Evolutionary conservation across 305 asterid species (phyloP).

Genomic region (Fraxinus albicans): DNA sequence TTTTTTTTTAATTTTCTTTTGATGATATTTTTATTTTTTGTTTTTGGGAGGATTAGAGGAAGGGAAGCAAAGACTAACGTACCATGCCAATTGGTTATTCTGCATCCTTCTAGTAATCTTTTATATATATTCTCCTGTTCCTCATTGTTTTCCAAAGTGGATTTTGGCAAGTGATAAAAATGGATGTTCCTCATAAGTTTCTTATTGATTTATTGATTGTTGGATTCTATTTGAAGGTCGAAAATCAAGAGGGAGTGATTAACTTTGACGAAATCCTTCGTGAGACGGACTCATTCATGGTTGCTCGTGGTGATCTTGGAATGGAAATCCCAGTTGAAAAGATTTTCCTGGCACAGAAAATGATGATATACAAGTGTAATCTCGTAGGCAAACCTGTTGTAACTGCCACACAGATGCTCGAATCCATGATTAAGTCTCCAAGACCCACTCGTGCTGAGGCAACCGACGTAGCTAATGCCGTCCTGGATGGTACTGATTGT

Average conservation of each 20-base stretch:
- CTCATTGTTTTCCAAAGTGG: neutral
- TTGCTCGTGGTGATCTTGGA: slow-evolving; percentile 70
- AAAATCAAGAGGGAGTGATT: slow-evolving; percentile 65
- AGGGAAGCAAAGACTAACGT: neutral
- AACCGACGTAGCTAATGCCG: slow-evolving; percentile 68
- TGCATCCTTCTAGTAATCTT: neutral
- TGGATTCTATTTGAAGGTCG: slow-evolving; percentile 40
- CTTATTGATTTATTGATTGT: neutral
- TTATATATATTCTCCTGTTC: neutral
- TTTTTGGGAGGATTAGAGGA: neutral
- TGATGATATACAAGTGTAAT: slow-evolving; percentile 75
- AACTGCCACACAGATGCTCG: slow-evolving; percentile 71
- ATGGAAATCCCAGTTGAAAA: slow-evolving; percentile 72
- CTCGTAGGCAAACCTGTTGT: slow-evolving; percentile 66
- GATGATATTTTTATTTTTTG: neutral
- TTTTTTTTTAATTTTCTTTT: neutral
- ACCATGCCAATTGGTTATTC: neutral
- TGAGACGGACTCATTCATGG: slow-evolving; percentile 66
- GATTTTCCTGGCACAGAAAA: slow-evolving; percentile 62
- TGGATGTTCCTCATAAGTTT: neutral
- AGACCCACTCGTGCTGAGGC: slow-evolving; percentile 79
- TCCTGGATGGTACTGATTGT: slow-evolving; percentile 60
- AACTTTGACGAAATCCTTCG: slow-evolving; percentile 68
- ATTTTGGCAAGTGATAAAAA: neutral
- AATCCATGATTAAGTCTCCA: slow-evolving; percentile 70